phyloP scores from a whole-genome alignment of 257 asterid genomes.

The Osmanthus fragrans region DNA sequence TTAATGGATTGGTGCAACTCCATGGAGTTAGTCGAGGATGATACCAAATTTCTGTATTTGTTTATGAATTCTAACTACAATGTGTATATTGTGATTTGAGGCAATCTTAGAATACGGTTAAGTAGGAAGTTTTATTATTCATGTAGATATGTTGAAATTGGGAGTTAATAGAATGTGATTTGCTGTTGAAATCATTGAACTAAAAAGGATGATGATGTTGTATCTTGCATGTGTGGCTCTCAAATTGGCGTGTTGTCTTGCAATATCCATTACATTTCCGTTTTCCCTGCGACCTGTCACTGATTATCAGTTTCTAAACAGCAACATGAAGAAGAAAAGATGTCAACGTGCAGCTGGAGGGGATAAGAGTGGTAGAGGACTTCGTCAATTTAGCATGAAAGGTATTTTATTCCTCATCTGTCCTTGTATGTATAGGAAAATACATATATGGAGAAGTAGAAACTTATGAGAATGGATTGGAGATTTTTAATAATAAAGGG shows the following conservation, averaged over 20 bases:
- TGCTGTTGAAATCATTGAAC: conserved; percentile 1
- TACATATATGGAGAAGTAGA: too few relatives aligned
- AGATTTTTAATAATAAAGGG: background rate
- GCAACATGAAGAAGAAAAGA: conserved; percentile 76
- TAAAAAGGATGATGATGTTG: background rate
- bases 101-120: background rate
- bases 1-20: background rate
- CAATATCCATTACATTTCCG: background rate
- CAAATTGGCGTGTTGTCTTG: background rate
- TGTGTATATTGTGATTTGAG: background rate
- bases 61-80: background rate
- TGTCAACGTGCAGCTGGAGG: conserved; percentile 76
- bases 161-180: background rate
- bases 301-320: conserved; percentile 19
- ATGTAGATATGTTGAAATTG: conserved; percentile 1
- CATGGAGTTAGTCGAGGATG: background rate
- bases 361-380: conserved; percentile 89
- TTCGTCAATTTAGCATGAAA: conserved; percentile 94
- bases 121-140: background rate
- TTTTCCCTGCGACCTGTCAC: background rate
- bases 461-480: background rate
- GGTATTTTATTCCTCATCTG: conserved; percentile 42
- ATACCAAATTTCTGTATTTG: background rate
- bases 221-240: background rate
- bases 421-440: background rate